A percentile compares a stretch with the other conserved stretches of the same genome.
phyloP scores from a whole-genome alignment of 371 early-diverging fungal genomes.

The Mortierella sp. region DNA sequence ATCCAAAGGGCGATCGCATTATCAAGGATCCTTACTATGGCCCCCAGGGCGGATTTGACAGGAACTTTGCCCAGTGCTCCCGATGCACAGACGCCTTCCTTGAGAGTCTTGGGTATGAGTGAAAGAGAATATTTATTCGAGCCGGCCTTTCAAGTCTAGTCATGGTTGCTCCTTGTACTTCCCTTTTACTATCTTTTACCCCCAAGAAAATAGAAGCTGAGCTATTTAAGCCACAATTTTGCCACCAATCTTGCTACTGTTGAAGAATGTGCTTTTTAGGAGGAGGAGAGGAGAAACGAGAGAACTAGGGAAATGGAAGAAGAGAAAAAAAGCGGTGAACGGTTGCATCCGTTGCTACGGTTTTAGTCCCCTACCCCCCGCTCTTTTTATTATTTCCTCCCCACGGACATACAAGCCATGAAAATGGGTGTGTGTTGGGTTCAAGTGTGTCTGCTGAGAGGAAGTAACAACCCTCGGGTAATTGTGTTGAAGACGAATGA shows the following conservation, averaged over 20 bases:
- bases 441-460: not conserved
- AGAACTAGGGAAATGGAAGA: not conserved
- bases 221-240: slow-evolving; percentile 13
- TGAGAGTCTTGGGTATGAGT: slow-evolving; percentile 61
- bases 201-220: not conserved
- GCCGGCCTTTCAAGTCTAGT: no score
- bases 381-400: not conserved
- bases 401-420: not conserved
- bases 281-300: not conserved
- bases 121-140: not conserved
- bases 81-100: slow-evolving; percentile 80
- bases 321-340: not conserved
- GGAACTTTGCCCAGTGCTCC: slow-evolving; percentile 87
- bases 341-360: not conserved
- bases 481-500: not conserved
- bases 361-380: not conserved
- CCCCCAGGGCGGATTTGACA: slow-evolving; percentile 86
- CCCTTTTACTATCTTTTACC: no score
- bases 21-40: slow-evolving; percentile 95
- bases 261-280: not conserved
- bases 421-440: not conserved
- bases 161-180: no score
- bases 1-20: slow-evolving; percentile 81
- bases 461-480: not conserved
- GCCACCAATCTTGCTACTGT: not conserved